Evolutionary conservation across 768 basidiomycete genomes (phyloP).

Genomic region (Boletus sp.): DNA sequence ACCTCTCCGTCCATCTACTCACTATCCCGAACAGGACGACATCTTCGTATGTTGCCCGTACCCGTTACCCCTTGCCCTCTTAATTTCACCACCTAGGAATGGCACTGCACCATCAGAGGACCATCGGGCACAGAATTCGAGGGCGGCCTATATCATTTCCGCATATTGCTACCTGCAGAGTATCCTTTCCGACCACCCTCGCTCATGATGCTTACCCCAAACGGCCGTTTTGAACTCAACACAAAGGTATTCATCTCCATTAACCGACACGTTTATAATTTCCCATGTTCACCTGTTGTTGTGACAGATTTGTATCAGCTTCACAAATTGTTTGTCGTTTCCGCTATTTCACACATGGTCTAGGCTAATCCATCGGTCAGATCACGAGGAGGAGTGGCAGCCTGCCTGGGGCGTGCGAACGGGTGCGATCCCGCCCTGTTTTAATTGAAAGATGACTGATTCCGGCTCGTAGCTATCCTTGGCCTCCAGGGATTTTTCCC

Average conservation of each 20-base stretch:
- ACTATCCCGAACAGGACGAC: conserved; percentile 57
- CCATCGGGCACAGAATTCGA: conserved; percentile 87
- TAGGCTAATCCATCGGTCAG: conserved; percentile 41
- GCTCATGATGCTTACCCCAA: conserved; percentile 94
- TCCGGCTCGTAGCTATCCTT: conserved; percentile 62
- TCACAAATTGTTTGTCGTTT: conserved; percentile 72
- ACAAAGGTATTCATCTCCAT: conserved; percentile 66
- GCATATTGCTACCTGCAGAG: conserved; percentile 85
- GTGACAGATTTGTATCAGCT: conserved; percentile 84
- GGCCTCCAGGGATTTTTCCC: conserved; percentile 90
- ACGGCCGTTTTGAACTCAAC: conserved; percentile 94
- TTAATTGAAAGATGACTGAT: conserved; percentile 14
- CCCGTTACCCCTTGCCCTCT: conserved; percentile 16
- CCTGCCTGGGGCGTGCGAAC: conserved; percentile 98
- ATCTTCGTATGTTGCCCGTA: conserved; percentile 65
- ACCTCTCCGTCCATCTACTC: conserved; percentile 6
- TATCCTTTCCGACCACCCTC: conserved; percentile 97
- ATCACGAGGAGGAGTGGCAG: conserved; percentile 97
- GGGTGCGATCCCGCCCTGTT: conserved; percentile 44
- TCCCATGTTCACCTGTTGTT: conserved; percentile 7
- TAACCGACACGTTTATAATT: conserved; percentile 13
- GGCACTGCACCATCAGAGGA: conserved; percentile 97
- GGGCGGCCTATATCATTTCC: conserved; percentile 95
- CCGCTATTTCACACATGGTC: conserved; percentile 20
- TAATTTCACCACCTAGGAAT: conserved; percentile 52